Base-by-base conservation (phyloP, 352 stramenopile species). In the Phytopythium sindhum region DNA sequence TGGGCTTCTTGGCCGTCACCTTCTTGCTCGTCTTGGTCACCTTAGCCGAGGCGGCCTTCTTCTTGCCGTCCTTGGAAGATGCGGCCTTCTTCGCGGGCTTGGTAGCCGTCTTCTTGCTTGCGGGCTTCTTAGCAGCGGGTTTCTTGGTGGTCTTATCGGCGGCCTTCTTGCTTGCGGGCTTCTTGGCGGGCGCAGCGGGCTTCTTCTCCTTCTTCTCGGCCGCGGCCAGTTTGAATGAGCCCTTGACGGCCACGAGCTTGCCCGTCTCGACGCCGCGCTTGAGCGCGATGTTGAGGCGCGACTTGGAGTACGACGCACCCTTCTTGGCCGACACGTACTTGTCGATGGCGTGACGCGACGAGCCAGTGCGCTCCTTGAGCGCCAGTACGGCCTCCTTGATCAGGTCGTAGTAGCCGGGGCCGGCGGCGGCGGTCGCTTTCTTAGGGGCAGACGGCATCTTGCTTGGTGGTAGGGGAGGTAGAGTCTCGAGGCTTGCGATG, bases 141-240 rank as follows among this genome's bases (percentile, higher is more conserved):
- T 84, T 88, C 71, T 84, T 85, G 15, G 62, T 29, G 21, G 51
- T 60, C 70, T 79, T 81, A 59, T 80, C 78, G 15, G 63, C 37
- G 5, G 68, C 53, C 72, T 88, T 86, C 69, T 85, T 78, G 33
- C 64, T 48, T 64, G 41, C 64, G 15, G 65, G 31, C 64, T 86
- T 87, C 47, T 75, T 78, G 12, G 66, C 47, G 56, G 72, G 72
- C 62, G 69, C 79, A 10, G 71, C 72, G 12, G 48, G 48, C 48
- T 55, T 55, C 28, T 55, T 55, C 5, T 66, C 61, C 76, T 98
- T 97, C 80, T 98, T 98, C 74, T 93, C 84, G 4, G 95, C 88
- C 24, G 92, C 70, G 4, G 89, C 90, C 19, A 98, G 80, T 78
- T 98, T 98, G 89, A 97, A 98, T 44, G 91, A 98, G 57, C 83